These are phyloP conservation scores for Monilinia vaccinii-corymbosi DNA, from an alignment of 2,329 filamentous ascomycete genomes.

Conservation along the genomic window DNA sequence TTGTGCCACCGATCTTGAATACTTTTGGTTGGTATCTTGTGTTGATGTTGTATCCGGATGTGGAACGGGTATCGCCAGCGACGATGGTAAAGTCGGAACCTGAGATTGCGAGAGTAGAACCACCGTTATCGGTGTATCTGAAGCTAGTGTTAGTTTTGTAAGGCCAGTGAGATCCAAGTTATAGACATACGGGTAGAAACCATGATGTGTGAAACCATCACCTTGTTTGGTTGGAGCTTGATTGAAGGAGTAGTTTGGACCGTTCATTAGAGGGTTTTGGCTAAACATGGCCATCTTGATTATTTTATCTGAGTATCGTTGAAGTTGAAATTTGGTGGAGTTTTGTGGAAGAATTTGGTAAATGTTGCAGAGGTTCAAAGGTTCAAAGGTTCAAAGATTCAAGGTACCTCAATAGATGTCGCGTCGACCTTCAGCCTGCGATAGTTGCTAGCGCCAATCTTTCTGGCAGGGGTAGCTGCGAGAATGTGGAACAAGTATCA, in stretches of 20 bases:
- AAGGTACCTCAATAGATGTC: slow-evolving; percentile 9
- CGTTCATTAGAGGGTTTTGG: slow-evolving; percentile 60
- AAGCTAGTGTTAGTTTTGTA: not conserved
- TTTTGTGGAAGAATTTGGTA: slow-evolving; percentile 3
- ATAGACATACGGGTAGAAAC: slow-evolving; percentile 76
- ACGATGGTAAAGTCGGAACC: slow-evolving; percentile 93
- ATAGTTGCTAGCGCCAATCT: slow-evolving; percentile 8
- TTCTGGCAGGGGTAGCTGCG: slow-evolving; percentile 24
- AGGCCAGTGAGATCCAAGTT: not conserved
- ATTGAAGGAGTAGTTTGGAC: slow-evolving; percentile 60
- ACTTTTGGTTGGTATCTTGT: slow-evolving; percentile 91
- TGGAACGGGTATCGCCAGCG: slow-evolving; percentile 93
- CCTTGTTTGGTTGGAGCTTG: slow-evolving; percentile 46
- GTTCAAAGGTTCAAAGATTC: slow-evolving; percentile 7
- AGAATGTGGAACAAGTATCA: not conserved
- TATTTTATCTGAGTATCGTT: slow-evolving; percentile 1
- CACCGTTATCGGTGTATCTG: slow-evolving; percentile 96
- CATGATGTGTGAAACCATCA: slow-evolving; percentile 56
- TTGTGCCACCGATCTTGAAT: slow-evolving; percentile 92
- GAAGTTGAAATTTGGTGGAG: not conserved
- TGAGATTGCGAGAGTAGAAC: slow-evolving; percentile 89
- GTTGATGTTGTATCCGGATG: slow-evolving; percentile 98
- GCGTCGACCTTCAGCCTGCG: slow-evolving; percentile 23
- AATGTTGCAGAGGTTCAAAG: slow-evolving; percentile 7
- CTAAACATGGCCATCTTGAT: slow-evolving; percentile 57